Conservation (phyloP, 306 rosid genomes). For the Lablab purpureus region DNA sequence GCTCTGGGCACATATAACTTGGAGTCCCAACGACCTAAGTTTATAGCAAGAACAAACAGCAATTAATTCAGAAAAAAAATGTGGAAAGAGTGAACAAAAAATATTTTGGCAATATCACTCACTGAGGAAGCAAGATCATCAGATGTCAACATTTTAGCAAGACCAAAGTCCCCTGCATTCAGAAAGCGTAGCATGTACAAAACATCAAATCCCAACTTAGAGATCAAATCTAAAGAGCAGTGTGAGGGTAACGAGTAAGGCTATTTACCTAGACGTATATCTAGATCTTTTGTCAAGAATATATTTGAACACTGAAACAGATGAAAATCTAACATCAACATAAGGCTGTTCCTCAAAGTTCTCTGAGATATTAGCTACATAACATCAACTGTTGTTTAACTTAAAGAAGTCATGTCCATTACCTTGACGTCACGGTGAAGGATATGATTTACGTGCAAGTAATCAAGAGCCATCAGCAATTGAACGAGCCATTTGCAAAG, state of each 20-base stretch:
- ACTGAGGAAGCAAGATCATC: conserved; percentile 99
- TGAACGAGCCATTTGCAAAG: conserved; percentile 98
- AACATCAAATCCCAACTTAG: conserved; percentile 3
- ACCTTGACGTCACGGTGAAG: conserved; percentile 99
- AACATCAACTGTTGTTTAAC: conserved; percentile 28
- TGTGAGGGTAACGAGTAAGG: conserved; percentile 20
- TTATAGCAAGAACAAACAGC: conserved; percentile 17
- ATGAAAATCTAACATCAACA: conserved; percentile 36
- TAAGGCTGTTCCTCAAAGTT: conserved; percentile 30
- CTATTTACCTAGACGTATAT: conserved; percentile 84
- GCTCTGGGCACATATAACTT: conserved; percentile 98
- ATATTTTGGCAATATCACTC: conserved; percentile 46
- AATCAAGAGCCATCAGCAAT: conserved; percentile 95
- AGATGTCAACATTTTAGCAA: conserved; percentile 92
- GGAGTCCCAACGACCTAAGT: conserved; percentile 97
- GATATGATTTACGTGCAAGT: conserved; percentile 89
- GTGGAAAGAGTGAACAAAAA: conserved; percentile 4
- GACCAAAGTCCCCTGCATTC: conserved; percentile 94
- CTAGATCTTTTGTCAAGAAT: conserved; percentile 91
- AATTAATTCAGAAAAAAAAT: conserved; percentile 22
- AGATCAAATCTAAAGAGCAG: conserved; percentile 2
- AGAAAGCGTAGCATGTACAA: conserved; percentile 34
- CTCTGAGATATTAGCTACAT: conserved; percentile 35
- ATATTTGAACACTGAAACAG: conserved; percentile 93
- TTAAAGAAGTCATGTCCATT: conserved; percentile 43